Conservation (phyloP, 805 yeast genomes). For the Kregervanrija fluxuum region DNA sequence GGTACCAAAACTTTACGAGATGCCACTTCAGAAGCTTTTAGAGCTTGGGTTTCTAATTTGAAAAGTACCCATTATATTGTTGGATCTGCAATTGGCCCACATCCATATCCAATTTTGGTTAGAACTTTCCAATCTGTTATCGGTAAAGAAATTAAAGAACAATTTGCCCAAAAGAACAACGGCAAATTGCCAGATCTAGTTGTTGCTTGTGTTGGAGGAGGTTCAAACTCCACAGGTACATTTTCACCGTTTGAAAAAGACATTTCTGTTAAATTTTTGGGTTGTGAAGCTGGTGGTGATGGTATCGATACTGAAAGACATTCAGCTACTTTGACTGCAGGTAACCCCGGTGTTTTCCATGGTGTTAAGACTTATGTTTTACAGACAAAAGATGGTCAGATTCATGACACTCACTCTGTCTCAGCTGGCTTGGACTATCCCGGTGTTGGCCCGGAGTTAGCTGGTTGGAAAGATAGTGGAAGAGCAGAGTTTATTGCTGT, state of each 20-base stretch:
- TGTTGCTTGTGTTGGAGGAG: conserved; percentile 99
- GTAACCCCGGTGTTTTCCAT: conserved; percentile 95
- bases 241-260: conserved; percentile 91
- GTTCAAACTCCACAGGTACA: conserved; percentile 94
- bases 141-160: conserved; percentile 91
- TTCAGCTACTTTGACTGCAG: conserved; percentile 93
- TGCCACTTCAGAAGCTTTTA: conserved; percentile 95
- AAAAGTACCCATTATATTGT: conserved; percentile 88
- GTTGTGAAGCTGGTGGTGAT: conserved; percentile 99
- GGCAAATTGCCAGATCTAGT: conserved; percentile 88
- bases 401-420: conserved; percentile 95
- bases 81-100: conserved; percentile 99
- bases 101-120: conserved; percentile 96
- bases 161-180: conserved; percentile 68
- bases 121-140: conserved; percentile 97
- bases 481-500: conserved; percentile 89
- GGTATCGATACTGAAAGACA: conserved; percentile 86
- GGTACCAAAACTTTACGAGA: conserved; percentile 97
- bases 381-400: conserved; percentile 91
- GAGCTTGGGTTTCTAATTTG: conserved; percentile 89
- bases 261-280: conserved; percentile 66
- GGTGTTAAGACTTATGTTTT: conserved; percentile 93
- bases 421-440: conserved; percentile 99
- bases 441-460: conserved; percentile 98
- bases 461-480: conserved; percentile 90